Evolutionary conservation across 2,329 filamentous ascomycete genomes (phyloP).

Genomic region (Pseudogymnoascus sp.): DNA sequence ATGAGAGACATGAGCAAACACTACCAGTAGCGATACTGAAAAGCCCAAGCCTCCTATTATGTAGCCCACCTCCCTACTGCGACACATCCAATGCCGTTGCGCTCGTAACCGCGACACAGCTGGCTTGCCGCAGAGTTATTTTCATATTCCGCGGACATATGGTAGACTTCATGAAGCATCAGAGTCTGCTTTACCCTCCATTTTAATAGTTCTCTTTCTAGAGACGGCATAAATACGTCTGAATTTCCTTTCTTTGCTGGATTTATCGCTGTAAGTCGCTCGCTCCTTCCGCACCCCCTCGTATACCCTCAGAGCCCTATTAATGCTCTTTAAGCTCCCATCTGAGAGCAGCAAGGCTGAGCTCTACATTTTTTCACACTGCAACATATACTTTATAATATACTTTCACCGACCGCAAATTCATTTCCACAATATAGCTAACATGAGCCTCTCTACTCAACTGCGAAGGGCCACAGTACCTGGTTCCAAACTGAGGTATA

Average conservation of each 20-base stretch:
- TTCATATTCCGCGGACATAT: too few species aligned
- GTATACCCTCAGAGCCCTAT: constrained; percentile 45
- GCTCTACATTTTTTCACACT: background rate
- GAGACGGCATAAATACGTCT: background rate
- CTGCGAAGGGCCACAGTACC: background rate
- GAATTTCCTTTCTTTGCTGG: background rate
- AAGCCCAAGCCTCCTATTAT: background rate
- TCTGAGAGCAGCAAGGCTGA: background rate
- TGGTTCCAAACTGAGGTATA: background rate
- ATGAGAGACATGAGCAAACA: background rate
- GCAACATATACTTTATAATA: background rate
- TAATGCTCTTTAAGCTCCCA: constrained; percentile 33
- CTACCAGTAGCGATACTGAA: background rate
- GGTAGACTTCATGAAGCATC: too few species aligned
- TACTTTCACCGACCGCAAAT: background rate
- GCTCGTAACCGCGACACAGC: background rate
- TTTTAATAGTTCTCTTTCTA: background rate
- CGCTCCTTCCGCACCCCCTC: constrained; percentile 49
- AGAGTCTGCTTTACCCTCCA: background rate
- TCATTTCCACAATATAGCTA: background rate
- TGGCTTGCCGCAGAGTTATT: too few species aligned
- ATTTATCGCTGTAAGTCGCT: too few species aligned
- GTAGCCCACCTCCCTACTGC: background rate
- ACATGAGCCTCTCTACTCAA: background rate
- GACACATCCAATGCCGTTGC: background rate